Percentiles rank a stretch among this genome's conserved stretches.
Conservation (phyloP, 768 basidiomycete species). For the Tephrocybe sp. region DNA sequence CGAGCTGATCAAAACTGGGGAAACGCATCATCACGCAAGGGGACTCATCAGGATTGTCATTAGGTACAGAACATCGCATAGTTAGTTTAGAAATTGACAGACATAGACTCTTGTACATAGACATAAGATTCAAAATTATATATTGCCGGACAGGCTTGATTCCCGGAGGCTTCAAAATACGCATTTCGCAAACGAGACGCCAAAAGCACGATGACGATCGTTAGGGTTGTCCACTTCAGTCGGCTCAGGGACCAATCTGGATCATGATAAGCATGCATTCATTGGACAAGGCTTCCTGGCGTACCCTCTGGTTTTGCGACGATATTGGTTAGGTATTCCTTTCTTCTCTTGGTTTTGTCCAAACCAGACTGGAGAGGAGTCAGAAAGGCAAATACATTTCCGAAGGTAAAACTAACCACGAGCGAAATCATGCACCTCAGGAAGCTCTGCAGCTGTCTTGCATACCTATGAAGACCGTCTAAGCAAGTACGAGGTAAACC, state of each 20-base stretch:
- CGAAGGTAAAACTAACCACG: conserved; percentile 20
- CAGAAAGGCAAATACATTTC: background rate
- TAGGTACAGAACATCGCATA: background rate
- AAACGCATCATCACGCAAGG: conserved; percentile 1
- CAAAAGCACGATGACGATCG: conserved; percentile 12
- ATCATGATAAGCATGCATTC: background rate
- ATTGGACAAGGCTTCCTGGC: background rate
- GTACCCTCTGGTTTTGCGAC: conserved; percentile 1
- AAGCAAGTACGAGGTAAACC: too few species aligned
- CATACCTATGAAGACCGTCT: conserved; percentile 37
- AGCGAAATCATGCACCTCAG: conserved; percentile 36
- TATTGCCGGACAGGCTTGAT: too few species aligned
- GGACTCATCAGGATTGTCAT: too few species aligned
- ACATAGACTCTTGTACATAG: background rate
- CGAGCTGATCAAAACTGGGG: conserved; percentile 11
- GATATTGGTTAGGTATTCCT: conserved; percentile 6
- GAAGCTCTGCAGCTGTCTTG: conserved; percentile 35
- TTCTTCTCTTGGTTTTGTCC: conserved; percentile 7
- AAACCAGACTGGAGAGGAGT: conserved; percentile 9
- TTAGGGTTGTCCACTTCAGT: conserved; percentile 3
- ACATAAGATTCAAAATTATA: background rate
- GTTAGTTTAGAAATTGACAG: too few species aligned
- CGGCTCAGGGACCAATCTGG: conserved; percentile 5
- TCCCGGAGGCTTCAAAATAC: conserved; percentile 2
- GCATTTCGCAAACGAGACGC: conserved; percentile 15